Percentiles rank a stretch among this genome's conserved stretches.
phyloP scores from a whole-genome alignment of 1,139 yeast genomes.

The Geotrichum phurueaensis region DNA sequence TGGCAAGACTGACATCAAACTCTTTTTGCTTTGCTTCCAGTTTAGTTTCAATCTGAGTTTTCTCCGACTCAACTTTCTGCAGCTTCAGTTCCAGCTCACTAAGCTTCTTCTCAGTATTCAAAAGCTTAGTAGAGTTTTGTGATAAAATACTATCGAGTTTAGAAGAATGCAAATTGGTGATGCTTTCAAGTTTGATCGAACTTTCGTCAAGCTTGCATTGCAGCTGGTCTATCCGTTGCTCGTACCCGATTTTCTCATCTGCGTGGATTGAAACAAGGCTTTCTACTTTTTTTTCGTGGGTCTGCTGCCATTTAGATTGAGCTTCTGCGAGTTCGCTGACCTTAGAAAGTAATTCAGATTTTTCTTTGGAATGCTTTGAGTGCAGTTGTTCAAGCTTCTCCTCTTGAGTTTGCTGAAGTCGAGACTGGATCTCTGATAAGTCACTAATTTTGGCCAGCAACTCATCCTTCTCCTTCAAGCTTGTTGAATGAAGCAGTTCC shows the following conservation, averaged over 20 bases:
- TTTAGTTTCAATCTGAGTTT: background rate
- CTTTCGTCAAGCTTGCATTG: background rate
- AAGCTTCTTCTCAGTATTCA: background rate
- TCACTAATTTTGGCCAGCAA: background rate
- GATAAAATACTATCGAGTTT: background rate
- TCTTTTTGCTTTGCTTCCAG: background rate
- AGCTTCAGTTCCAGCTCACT: background rate
- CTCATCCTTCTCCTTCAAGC: background rate
- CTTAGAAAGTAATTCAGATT: background rate
- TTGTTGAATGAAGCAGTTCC: background rate
- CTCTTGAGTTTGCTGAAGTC: background rate
- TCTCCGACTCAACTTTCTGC: background rate
- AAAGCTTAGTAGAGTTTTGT: background rate
- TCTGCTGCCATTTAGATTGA: background rate
- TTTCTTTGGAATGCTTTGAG: background rate
- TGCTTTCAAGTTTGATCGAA: background rate
- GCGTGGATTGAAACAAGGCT: background rate
- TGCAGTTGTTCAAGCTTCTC: background rate
- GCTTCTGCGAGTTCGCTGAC: background rate
- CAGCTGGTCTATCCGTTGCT: background rate
- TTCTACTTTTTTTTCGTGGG: background rate
- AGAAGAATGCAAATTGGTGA: background rate
- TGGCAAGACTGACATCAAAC: background rate
- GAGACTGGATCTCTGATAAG: background rate
- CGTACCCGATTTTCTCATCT: background rate